Evolutionary conservation across 2,329 filamentous ascomycete species (phyloP).

Genomic region (Cladosporium austrohemisphaericum): DNA sequence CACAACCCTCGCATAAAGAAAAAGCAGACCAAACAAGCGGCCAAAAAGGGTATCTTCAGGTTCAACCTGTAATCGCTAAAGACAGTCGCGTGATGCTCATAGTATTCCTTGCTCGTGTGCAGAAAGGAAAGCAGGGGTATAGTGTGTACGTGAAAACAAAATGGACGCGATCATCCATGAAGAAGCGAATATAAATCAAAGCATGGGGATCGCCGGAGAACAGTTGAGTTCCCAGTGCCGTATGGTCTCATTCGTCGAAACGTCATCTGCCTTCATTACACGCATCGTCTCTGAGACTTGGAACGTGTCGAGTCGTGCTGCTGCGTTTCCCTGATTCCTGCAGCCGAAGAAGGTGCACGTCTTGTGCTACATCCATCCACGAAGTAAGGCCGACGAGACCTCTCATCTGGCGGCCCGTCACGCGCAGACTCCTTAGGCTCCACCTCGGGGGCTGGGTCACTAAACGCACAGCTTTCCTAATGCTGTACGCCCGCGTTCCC

Average conservation of each 20-base stretch:
- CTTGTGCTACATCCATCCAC: not conserved
- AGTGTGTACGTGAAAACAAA: not conserved
- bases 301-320: no score
- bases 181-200: no score
- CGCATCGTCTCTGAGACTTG: no score
- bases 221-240: no score
- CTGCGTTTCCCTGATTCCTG: no score
- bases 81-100: not conserved
- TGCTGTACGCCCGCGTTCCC: conserved; percentile 7
- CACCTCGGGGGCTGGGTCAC: not conserved
- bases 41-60: not conserved
- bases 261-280: no score
- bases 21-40: not conserved
- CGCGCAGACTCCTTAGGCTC: not conserved
- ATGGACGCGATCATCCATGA: no score
- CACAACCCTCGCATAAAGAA: no score
- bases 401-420: not conserved
- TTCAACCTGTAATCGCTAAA: not conserved
- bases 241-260: no score
- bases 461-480: conserved; percentile 1
- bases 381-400: not conserved
- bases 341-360: no score
- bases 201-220: no score
- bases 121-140: not conserved
- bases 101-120: not conserved